Conservation (phyloP, 2,329 filamentous ascomycete genomes). For the Nemania sp. region DNA sequence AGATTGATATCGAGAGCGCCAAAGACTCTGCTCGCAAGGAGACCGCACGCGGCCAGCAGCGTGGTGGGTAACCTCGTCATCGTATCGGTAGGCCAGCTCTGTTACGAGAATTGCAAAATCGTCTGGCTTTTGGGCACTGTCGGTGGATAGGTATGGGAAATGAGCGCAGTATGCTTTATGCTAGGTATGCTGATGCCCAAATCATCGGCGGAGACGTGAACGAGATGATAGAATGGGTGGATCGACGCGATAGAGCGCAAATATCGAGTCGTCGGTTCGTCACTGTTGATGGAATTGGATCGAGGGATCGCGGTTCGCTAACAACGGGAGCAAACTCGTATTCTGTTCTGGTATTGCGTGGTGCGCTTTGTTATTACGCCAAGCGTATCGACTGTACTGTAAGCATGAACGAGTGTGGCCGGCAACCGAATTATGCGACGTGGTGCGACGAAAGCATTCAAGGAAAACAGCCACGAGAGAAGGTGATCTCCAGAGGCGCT, state of each 20-base stretch:
- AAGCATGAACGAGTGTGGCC: conserved; percentile 5
- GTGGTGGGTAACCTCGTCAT: conserved; percentile 29
- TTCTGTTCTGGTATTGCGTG: not conserved
- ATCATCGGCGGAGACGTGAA: not conserved
- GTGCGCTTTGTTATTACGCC: not conserved
- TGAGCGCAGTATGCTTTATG: not conserved
- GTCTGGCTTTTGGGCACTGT: not conserved
- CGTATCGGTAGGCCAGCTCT: not conserved
- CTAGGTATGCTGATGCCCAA: too few species aligned
- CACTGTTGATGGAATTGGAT: not conserved
- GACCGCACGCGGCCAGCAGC: conserved; percentile 35
- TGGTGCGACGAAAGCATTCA: not conserved
- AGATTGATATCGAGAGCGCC: conserved; percentile 38
- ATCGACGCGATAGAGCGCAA: not conserved
- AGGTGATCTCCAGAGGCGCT: not conserved
- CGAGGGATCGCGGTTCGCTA: not conserved
- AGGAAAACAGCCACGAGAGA: not conserved
- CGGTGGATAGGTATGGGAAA: not conserved
- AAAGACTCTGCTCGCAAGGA: conserved; percentile 29
- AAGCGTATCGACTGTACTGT: not conserved
- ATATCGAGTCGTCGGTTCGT: not conserved
- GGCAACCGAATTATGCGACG: not conserved
- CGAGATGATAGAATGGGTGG: too few species aligned
- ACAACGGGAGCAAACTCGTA: not conserved
- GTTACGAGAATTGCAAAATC: not conserved